Base-by-base conservation (phyloP, 1,139 yeast species). In the Pichia kudriavzevii region DNA sequence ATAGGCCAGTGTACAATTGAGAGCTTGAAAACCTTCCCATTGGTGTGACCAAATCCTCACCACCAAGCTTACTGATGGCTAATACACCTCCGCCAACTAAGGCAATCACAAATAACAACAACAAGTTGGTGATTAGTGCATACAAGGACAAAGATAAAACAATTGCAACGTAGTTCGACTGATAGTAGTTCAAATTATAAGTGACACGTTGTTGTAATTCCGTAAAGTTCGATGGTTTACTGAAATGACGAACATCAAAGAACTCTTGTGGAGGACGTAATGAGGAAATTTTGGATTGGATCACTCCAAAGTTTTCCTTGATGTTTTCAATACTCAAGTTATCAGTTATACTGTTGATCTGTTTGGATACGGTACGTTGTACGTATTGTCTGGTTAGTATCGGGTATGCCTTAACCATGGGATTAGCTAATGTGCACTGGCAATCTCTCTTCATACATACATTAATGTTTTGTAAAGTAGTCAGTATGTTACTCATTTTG, bases 191-290 rank as follows among this genome's bases (percentile, higher is more conserved):
- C 58, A 91, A 64, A 62, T 91, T 91, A 69, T 75, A 91, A 32
- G 80, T 65, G 31, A 88, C 84, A 58, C 98, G 75, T 50, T 84
- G 74, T 63, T 93, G 98, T 35, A 83, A 68, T 48, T 93, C 98
- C 31, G 83, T 79, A 61, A 87, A 80, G 59, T 87, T 88, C 38
- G 73, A 75, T 16, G 99, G 98, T 59, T 85, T 87, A 32, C 94
- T 81, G 43, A 91, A 59, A 56, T 95, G 79, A 61, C 91, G 82
- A 53, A 83, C 64, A 58, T 91, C 97, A 53, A 91, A 84, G 57
- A 91, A 91, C 58, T 91, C 97, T 58, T 84, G 94, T 29, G 94
- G 87, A 28, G 95, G 83, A 57, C 82, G 79, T 46, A 91, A 63
- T 54, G 83, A 76, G 38, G 94, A 66, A 44, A 87, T 67, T 42